Percentiles rank a stretch among this genome's conserved stretches.
phyloP scores from a whole-genome alignment of 2,329 filamentous ascomycete genomes.

The Phyllosticta paracitricarpa region DNA sequence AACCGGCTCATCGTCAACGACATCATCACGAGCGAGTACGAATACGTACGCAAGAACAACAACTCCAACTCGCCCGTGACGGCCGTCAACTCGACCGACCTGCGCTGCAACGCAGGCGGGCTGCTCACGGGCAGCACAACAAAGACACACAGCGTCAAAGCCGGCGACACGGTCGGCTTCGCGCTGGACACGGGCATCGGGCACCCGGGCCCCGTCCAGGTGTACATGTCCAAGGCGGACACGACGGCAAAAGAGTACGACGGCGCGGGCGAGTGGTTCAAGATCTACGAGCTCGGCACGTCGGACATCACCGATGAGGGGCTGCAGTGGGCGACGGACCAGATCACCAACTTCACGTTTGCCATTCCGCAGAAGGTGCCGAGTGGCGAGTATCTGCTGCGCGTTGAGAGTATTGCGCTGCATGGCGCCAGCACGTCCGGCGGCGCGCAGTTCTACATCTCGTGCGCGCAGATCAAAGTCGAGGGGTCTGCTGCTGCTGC shows the following conservation, averaged over 20 bases:
- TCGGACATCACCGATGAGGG: constrained; percentile 19
- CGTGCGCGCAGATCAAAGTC: constrained; percentile 38
- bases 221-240: constrained; percentile 39
- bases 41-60: constrained; percentile 26
- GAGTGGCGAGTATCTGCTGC: constrained; percentile 30
- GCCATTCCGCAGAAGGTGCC: constrained; percentile 32
- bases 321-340: constrained; percentile 33
- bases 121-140: constrained; percentile 22
- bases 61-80: constrained; percentile 24
- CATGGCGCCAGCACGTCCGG: constrained; percentile 15
- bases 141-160: constrained; percentile 26
- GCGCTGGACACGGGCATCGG: constrained; percentile 41
- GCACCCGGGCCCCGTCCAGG: constrained; percentile 28
- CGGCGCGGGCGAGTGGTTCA: constrained; percentile 43
- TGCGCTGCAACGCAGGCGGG: constrained; percentile 28
- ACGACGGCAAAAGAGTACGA: constrained; percentile 60
- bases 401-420: constrained; percentile 26
- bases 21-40: constrained; percentile 23
- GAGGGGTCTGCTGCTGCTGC: constrained; percentile 19
- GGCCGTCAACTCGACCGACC: constrained; percentile 22
- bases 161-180: constrained; percentile 36
- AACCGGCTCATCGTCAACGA: constrained; percentile 27
- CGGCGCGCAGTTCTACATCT: constrained; percentile 25
- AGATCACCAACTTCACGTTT: constrained; percentile 21
- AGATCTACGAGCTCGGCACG: constrained; percentile 23